phyloP scores from a whole-genome alignment of 768 basidiomycete genomes.

The Boletus sensibilis region DNA sequence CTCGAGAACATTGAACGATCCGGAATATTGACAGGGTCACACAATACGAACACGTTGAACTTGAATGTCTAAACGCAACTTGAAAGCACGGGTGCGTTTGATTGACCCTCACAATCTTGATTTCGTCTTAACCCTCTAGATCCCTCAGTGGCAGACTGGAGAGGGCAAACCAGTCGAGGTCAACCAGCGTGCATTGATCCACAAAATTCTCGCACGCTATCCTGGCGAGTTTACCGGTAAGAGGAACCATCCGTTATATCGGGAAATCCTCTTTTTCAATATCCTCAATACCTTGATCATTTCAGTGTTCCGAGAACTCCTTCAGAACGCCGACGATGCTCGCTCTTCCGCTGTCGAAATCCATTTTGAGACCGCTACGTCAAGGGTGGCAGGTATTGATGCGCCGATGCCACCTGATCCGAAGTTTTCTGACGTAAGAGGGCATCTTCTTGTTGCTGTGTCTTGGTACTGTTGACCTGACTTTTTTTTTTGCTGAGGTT shows the following conservation, averaged over 20 bases:
- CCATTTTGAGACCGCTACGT: constrained; percentile 61
- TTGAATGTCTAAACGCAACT: neutral
- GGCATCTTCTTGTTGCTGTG: constrained; percentile 24
- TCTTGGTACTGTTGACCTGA: neutral
- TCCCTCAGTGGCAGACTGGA: constrained; percentile 42
- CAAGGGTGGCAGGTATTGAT: constrained; percentile 19
- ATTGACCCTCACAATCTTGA: too few relatives aligned
- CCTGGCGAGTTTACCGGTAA: constrained; percentile 83
- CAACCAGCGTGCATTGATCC: constrained; percentile 88
- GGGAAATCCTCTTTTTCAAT: too few relatives aligned
- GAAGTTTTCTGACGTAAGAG: constrained; percentile 59
- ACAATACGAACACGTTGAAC: too few relatives aligned
- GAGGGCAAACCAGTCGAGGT: constrained; percentile 75
- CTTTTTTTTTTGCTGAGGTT: constrained; percentile 45
- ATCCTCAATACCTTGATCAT: too few relatives aligned
- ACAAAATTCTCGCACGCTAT: constrained; percentile 93
- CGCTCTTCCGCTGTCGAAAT: constrained; percentile 73
- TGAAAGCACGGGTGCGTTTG: neutral
- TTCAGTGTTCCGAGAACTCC: constrained; percentile 71
- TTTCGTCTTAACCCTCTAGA: neutral
- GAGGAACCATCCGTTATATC: neutral
- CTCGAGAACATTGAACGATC: too few relatives aligned
- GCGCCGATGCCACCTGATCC: constrained; percentile 50
- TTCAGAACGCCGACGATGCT: constrained; percentile 95
- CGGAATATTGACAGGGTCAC: too few relatives aligned